Evolutionary conservation across 306 rosid genomes (phyloP).

Genomic region (Cicer arietinum): DNA sequence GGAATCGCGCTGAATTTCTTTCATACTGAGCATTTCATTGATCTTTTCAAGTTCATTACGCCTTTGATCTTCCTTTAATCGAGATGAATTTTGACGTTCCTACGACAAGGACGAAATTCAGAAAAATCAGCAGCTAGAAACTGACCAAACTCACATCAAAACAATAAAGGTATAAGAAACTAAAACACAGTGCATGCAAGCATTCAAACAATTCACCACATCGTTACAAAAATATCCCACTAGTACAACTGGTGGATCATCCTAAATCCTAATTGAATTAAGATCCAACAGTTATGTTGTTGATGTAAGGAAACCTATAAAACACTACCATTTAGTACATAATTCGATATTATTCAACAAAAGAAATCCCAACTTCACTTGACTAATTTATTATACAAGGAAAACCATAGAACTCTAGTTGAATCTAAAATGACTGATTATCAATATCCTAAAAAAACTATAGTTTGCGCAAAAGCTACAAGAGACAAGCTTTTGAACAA

Average conservation of each 20-base stretch:
- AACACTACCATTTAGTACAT: conserved; percentile 18
- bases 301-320: conserved; percentile 3
- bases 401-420: conserved; percentile 8
- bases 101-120: conserved; percentile 42
- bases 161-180: conserved; percentile 6
- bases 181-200: conserved; percentile 7
- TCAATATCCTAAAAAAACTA: neutral
- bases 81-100: conserved; percentile 84
- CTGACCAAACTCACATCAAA: conserved; percentile 19
- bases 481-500: conserved; percentile 4
- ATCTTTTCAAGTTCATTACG: conserved; percentile 70
- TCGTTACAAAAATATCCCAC: neutral
- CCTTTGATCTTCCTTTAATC: conserved; percentile 60
- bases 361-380: neutral
- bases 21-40: conserved; percentile 79
- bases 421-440: neutral
- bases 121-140: conserved; percentile 20
- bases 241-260: conserved; percentile 10
- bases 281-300: conserved; percentile 4
- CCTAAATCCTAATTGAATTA: conserved; percentile 12
- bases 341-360: conserved; percentile 16
- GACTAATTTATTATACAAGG: neutral
- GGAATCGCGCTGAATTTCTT: conserved; percentile 75
- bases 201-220: conserved; percentile 26
- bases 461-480: conserved; percentile 2